Conservation (phyloP, 305 asterid species). For the Fraxinus ornus region DNA sequence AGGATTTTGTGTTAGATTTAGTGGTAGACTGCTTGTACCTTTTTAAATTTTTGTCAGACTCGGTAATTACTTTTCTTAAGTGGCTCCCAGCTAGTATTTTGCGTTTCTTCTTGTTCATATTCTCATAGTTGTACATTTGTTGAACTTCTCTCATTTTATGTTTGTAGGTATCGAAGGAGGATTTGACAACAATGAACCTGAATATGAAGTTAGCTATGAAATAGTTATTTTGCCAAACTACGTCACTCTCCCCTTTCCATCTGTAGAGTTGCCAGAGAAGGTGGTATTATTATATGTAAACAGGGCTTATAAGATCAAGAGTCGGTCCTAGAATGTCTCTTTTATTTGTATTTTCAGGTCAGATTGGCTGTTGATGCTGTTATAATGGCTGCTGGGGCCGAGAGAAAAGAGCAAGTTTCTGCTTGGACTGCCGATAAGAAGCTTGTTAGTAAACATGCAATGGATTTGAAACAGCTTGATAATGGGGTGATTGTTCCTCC, state of each 20-base stretch:
- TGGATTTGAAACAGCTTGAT: conserved; percentile 77
- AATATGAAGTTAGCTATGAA: conserved; percentile 66
- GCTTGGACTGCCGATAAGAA: conserved; percentile 92
- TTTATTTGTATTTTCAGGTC: conserved; percentile 53
- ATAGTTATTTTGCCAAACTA: conserved; percentile 77
- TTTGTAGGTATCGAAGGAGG: conserved; percentile 85
- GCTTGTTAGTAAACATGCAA: conserved; percentile 69
- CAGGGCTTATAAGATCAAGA: conserved; percentile 2
- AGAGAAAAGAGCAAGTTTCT: conserved; percentile 90
- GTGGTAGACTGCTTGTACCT: conserved; percentile 5
- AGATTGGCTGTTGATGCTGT: conserved; percentile 89
- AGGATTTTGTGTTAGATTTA: conserved; percentile 2
- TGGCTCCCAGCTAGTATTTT: not conserved
- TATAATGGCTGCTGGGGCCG: conserved; percentile 79
- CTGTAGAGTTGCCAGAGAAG: conserved; percentile 96
- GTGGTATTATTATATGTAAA: conserved; percentile 30
- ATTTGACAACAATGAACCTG: conserved; percentile 76
- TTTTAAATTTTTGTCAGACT: conserved; percentile 5
- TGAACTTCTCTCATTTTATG: conserved; percentile 17
- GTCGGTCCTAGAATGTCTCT: conserved; percentile 1
- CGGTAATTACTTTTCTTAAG: conserved; percentile 10
- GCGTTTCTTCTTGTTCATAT: not conserved
- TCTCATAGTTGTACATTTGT: not conserved
- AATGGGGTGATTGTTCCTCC: conserved; percentile 84
- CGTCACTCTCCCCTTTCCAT: conserved; percentile 84